Evolutionary conservation across 106 monocot genomes (phyloP).

Genomic region (Gastrodia elata): DNA sequence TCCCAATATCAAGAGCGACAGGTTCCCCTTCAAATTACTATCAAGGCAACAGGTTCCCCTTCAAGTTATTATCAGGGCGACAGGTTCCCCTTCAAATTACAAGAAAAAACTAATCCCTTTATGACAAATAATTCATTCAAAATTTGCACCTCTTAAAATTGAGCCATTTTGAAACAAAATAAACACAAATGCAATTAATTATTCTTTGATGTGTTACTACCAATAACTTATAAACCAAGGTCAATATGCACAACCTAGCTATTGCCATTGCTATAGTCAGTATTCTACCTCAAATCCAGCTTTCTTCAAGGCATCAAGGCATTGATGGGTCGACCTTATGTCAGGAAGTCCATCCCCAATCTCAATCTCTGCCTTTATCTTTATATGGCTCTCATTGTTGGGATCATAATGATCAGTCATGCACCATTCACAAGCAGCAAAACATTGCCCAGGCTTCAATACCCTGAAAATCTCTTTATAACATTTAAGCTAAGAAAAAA

Average conservation of each 20-base stretch:
- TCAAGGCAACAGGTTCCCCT: no score
- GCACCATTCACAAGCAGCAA: constrained; percentile 99
- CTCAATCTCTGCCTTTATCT: constrained; percentile 83
- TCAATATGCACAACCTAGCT: background rate
- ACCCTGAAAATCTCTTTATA: constrained; percentile 89
- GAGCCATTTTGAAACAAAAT: no score
- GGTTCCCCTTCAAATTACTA: no score
- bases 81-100: no score
- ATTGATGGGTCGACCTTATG: constrained; percentile 59
- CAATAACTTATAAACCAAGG: no score
- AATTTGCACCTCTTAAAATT: no score
- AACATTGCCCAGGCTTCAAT: constrained; percentile 85
- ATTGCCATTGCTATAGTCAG: background rate
- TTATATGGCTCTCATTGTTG: constrained; percentile 61
- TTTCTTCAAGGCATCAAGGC: constrained; percentile 74
- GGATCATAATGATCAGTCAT: constrained; percentile 80
- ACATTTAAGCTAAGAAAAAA: constrained; percentile 53
- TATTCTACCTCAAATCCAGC: constrained; percentile 84
- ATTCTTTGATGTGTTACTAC: no score
- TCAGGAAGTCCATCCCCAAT: constrained; percentile 94
- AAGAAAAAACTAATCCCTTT: no score
- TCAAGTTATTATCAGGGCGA: no score
- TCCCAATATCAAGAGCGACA: no score
- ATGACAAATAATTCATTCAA: no score
- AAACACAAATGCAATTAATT: no score